These are phyloP conservation scores for Chaetomium olivaceum DNA, from an alignment of 2,329 filamentous ascomycete genomes.

Conservation along the genomic window DNA sequence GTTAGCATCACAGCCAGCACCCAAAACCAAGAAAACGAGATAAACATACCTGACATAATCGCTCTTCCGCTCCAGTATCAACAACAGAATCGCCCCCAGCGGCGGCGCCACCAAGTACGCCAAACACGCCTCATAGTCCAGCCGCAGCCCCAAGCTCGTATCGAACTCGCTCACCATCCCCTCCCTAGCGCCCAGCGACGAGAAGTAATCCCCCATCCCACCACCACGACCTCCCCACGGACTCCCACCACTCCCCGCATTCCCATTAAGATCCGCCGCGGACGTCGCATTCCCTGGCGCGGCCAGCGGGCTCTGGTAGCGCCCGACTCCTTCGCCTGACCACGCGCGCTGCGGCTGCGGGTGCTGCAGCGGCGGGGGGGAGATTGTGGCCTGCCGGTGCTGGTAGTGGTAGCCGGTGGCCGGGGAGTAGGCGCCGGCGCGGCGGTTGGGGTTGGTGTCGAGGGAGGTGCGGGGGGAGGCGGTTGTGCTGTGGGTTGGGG, in stretches of 20 bases:
- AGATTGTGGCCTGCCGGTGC: conserved; percentile 43
- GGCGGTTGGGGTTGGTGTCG: conserved; percentile 45
- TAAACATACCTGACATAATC: conserved; percentile 85
- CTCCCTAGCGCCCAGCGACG: conserved; percentile 49
- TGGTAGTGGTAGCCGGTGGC: conserved; percentile 35
- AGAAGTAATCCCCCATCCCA: conserved; percentile 43
- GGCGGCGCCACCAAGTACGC: conserved; percentile 87
- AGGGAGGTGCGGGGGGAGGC: conserved; percentile 60
- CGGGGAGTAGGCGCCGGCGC: conserved; percentile 53
- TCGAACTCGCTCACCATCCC: conserved; percentile 78
- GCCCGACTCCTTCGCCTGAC: conserved; percentile 46
- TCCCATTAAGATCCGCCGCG: conserved; percentile 6
- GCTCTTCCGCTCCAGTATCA: conserved; percentile 89
- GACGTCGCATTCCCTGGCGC: not conserved
- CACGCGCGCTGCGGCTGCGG: conserved; percentile 61
- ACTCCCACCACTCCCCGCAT: conserved; percentile 19
- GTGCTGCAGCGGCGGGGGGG: conserved; percentile 50
- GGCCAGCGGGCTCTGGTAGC: conserved; percentile 35
- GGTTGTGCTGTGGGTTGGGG: conserved; percentile 58
- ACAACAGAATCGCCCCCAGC: conserved; percentile 76
- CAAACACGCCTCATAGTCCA: conserved; percentile 87
- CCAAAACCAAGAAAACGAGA: not conserved
- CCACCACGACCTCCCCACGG: conserved; percentile 21
- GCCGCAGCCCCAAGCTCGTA: conserved; percentile 80
- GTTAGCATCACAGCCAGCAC: too few species aligned